Percentiles rank a stretch among this genome's conserved stretches.
Conservation (phyloP, 169 alveolate species). For the Plasmodium adleri region DNA sequence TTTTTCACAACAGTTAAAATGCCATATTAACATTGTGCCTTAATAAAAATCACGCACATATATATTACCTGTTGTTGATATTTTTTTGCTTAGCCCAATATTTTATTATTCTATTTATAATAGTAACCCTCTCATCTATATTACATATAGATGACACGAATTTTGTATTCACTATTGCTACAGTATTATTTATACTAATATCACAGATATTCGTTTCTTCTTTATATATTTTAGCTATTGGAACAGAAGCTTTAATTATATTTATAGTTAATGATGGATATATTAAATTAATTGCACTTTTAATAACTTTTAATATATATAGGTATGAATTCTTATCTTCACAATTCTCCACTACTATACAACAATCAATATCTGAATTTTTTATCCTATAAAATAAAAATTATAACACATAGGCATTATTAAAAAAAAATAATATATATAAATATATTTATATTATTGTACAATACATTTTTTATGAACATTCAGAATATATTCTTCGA, state of each 20-base stretch:
- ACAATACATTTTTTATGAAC: background rate
- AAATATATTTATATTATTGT: background rate
- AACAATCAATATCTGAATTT: constrained; percentile 70
- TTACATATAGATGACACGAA: constrained; percentile 80
- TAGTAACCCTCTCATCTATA: constrained; percentile 82
- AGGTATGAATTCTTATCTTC: constrained; percentile 66
- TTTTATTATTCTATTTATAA: constrained; percentile 87
- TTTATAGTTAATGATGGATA: constrained; percentile 70
- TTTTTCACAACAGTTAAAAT: background rate
- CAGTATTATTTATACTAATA: constrained; percentile 87
- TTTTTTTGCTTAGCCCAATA: constrained; percentile 89
- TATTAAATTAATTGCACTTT: constrained; percentile 66
- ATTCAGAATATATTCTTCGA: background rate
- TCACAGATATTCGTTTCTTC: constrained; percentile 83
- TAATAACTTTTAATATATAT: constrained; percentile 58
- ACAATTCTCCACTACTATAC: constrained; percentile 73
- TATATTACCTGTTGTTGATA: constrained; percentile 84
- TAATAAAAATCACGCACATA: background rate
- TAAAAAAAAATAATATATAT: background rate
- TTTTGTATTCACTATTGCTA: constrained; percentile 86
- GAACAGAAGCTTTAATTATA: constrained; percentile 85
- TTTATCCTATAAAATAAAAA: constrained; percentile 40
- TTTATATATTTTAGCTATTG: constrained; percentile 84
- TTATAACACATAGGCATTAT: too few species aligned
- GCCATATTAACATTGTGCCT: background rate